Evolutionary conservation across 441 rosid species (phyloP).

Genomic region (Jatropha multifida): DNA sequence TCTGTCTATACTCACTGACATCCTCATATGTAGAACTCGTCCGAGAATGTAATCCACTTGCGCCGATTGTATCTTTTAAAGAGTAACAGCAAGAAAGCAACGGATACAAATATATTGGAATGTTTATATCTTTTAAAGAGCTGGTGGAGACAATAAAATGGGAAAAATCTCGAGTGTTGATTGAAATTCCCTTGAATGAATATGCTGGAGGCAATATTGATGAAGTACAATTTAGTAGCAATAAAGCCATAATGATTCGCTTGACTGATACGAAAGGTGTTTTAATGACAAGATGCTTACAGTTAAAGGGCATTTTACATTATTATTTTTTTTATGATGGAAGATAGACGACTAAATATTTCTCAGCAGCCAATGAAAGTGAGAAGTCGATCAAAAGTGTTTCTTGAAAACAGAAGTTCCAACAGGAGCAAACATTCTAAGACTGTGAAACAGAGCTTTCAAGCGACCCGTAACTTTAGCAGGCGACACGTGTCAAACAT

Average conservation of each 20-base stretch:
- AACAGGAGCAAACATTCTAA: slow-evolving; percentile 3
- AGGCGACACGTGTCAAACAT: neutral
- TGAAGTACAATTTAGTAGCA: slow-evolving; percentile 13
- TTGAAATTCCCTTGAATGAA: slow-evolving; percentile 14
- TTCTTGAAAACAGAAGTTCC: neutral
- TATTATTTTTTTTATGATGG: neutral
- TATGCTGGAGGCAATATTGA: slow-evolving; percentile 8
- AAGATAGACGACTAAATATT: neutral
- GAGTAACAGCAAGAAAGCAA: no score
- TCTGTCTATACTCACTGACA: no score
- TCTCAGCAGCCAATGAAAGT: neutral
- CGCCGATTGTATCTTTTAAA: no score
- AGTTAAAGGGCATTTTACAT: no score
- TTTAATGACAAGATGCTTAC: neutral
- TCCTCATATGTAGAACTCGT: no score
- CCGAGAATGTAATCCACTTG: no score
- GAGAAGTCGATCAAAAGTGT: neutral
- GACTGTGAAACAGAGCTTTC: neutral
- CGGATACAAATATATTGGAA: no score
- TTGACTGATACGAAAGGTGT: neutral
- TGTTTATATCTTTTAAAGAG: no score
- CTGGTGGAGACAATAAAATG: neutral
- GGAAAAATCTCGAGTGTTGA: neutral
- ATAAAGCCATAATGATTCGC: neutral
- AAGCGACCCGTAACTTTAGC: neutral